Evolutionary conservation across 2,329 filamentous ascomycete genomes (phyloP).

Genomic region (Penicillium sp.): DNA sequence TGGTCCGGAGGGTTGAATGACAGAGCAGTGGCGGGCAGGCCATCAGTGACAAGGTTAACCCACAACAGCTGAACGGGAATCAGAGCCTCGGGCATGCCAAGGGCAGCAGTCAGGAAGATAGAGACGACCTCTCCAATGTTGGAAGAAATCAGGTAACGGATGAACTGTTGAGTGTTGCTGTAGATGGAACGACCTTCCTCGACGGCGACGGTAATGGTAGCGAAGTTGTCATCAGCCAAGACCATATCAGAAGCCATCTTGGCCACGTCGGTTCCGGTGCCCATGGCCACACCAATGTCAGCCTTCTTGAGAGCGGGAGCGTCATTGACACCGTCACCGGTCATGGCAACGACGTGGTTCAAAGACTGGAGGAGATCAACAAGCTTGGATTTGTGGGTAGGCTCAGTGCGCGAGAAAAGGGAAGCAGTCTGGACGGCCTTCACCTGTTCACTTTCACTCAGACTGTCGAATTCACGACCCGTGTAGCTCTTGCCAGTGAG

Average conservation of each 20-base stretch:
- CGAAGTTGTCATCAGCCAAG: conserved; percentile 97
- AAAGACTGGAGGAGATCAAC: conserved; percentile 92
- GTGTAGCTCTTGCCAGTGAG: conserved; percentile 91
- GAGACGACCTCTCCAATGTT: conserved; percentile 99
- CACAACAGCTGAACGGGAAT: conserved; percentile 96
- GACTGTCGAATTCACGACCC: conserved; percentile 86
- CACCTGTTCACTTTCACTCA: conserved; percentile 75
- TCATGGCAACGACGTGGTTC: conserved; percentile 97
- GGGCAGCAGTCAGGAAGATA: conserved; percentile 93
- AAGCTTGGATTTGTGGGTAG: conserved; percentile 93
- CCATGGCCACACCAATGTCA: conserved; percentile 98
- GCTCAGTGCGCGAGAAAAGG: conserved; percentile 94
- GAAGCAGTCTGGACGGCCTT: conserved; percentile 81
- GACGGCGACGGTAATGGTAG: conserved; percentile 91
- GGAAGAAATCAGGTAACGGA: conserved; percentile 96
- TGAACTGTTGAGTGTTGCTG: conserved; percentile 99
- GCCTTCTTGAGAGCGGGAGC: conserved; percentile 97
- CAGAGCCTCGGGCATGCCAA: conserved; percentile 95
- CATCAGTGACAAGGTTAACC: conserved; percentile 98
- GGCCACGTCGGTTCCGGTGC: conserved; percentile 92
- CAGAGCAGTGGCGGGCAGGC: conserved; percentile 89
- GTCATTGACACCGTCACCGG: conserved; percentile 97
- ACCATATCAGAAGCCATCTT: conserved; percentile 99
- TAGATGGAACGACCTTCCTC: conserved; percentile 98
- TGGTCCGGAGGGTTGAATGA: conserved; percentile 99